Base-by-base conservation (phyloP, 2,329 filamentous ascomycete genomes). In the Pseudogymnoascus sp. region DNA sequence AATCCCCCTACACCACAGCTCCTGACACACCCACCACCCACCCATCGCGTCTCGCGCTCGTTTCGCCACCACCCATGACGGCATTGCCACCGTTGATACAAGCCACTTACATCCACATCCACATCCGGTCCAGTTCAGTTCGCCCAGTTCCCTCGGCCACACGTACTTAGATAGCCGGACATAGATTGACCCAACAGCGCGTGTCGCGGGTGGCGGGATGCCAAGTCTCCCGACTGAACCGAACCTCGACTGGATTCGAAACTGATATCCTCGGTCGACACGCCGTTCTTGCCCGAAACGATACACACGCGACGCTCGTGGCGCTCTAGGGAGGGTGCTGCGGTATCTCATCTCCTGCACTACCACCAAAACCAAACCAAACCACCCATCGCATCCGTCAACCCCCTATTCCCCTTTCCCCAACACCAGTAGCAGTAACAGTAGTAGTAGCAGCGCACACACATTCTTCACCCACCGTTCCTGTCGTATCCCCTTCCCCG, bases 41-140 rank as follows among this genome's bases (percentile, higher is more conserved):
- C 29, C 29, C 29, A 31, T n/a, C 23, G 42, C 45, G 45, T 51
- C 45, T 51, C 21, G 45, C 23, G 23, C 42, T 47, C 45, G 45
- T 51, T 51, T 51, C 45, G 45, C 45, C 45, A 51, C 23, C 45
- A 51, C 45, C 45, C 21, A 51, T 51, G 45, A 51, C 45, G 45
- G 21, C 45, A 51, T 51, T 51, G 45, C 45, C 45, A 51, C 45
- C 45, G 23, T 51, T 51, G 45, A 51, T 51, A 51, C 23, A 51
- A 51, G 45, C 45, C 45, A 26, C 42, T n/a, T 7, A 18, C 39
- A 8, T 16, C 37, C 42, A 18, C 39, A 8, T 16, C 37, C 42
- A 51, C 11, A 31, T 31, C 29, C 8, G 8, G 29, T 8, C 29
- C 29, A 8, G 29, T 31, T 31, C 29, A 31, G 29, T 31, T 31